A percentile compares a stretch with the other conserved stretches of the same genome.
phyloP scores from a whole-genome alignment of 176 grass and related monocot species.

The Ampelocalamus luodianensis region DNA sequence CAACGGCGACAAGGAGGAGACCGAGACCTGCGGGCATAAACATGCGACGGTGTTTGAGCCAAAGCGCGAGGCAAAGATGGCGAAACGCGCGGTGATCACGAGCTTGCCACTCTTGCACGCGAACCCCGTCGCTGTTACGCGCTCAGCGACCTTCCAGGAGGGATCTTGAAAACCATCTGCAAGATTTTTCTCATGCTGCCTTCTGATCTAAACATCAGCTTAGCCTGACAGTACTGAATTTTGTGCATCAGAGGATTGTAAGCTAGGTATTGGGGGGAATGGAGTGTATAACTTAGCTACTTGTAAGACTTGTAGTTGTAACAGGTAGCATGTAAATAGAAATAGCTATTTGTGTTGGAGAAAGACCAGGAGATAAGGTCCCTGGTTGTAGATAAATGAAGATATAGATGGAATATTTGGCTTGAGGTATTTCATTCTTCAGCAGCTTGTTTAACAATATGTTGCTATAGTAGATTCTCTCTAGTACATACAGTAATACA shows the following conservation, averaged over 20 bases:
- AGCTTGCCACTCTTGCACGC: constrained; percentile 53
- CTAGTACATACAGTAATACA: neutral
- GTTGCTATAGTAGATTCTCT: neutral
- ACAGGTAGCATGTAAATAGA: constrained; percentile 42
- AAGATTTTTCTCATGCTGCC: constrained; percentile 1
- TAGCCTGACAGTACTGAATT: constrained; percentile 42
- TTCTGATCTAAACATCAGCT: constrained; percentile 9
- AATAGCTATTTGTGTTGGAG: constrained; percentile 43
- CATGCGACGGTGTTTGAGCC: constrained; percentile 54
- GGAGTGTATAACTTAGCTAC: constrained; percentile 26
- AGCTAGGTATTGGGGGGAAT: constrained; percentile 26
- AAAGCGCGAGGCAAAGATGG: constrained; percentile 40
- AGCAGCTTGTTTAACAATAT: constrained; percentile 25
- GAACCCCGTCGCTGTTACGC: constrained; percentile 68
- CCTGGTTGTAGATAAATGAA: constrained; percentile 43
- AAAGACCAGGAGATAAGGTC: constrained; percentile 37
- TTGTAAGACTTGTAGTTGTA: constrained; percentile 39
- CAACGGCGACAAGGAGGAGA: constrained; percentile 30
- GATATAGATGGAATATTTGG: constrained; percentile 23
- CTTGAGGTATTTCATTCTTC: constrained; percentile 41
- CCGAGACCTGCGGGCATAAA: constrained; percentile 7
- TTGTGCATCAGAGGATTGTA: constrained; percentile 53
- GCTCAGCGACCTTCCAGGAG: constrained; percentile 77
- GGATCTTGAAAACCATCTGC: constrained; percentile 50
- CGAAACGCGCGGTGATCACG: constrained; percentile 8